Conservation (phyloP, 768 basidiomycete genomes). For the Pleurotus ostreatus region DNA sequence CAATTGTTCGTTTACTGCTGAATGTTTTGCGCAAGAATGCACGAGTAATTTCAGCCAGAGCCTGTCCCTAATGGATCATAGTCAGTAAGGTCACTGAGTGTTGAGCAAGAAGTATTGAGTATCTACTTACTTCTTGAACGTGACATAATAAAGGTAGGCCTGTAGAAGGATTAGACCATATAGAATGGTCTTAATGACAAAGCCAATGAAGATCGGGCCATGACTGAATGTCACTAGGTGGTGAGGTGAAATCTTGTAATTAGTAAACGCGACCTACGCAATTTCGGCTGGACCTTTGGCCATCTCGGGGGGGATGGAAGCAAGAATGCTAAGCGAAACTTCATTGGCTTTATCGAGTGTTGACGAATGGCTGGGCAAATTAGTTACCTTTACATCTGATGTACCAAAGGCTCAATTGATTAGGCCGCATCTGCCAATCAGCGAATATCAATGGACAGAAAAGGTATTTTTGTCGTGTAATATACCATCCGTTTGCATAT, state of each 20-base stretch:
- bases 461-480: too few relatives aligned
- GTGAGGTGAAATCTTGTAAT: not conserved
- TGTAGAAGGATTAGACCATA: slow-evolving; percentile 48
- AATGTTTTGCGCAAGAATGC: slow-evolving; percentile 10
- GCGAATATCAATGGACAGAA: too few relatives aligned
- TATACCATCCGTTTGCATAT: too few relatives aligned
- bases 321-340: not conserved
- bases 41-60: slow-evolving; percentile 44
- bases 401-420: too few relatives aligned
- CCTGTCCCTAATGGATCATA: slow-evolving; percentile 29
- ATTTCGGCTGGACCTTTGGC: slow-evolving; percentile 24
- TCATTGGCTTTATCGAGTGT: too few relatives aligned
- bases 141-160: slow-evolving; percentile 41
- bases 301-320: not conserved
- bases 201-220: slow-evolving; percentile 45
- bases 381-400: too few relatives aligned
- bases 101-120: not conserved
- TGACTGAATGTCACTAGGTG: slow-evolving; percentile 33
- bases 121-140: slow-evolving; percentile 29
- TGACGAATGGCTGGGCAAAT: too few relatives aligned
- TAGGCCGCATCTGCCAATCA: too few relatives aligned
- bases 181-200: slow-evolving; percentile 39
- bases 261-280: slow-evolving; percentile 21
- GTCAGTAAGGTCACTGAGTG: not conserved
- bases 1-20: not conserved